Evolutionary conservation across 192 early-diverging fungal species (phyloP), one percentile per base, ranked within the genome.

Genomic region (Coemansia sp.): DNA sequence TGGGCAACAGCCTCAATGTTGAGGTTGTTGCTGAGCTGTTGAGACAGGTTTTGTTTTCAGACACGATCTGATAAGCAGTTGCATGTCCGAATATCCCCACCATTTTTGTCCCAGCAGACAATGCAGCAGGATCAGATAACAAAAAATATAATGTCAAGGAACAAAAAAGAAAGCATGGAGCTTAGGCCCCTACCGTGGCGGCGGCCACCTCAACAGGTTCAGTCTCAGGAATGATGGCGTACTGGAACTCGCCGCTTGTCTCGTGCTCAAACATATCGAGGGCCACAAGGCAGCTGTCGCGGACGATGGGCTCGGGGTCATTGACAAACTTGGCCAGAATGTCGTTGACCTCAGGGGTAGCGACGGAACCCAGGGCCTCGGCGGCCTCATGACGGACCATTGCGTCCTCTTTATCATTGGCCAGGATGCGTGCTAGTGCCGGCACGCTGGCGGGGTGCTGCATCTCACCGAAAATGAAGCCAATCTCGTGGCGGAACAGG

Each of bases 371-470:
- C 60, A 98, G 72, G 9, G 96, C 96, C 83, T 98, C 96, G 4
- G 96, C 96, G 43, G 91, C 91, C 76, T 98, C 96, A 67, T 98
- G 96, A 15, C 96, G 87, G 4, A 98, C 96, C 94, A 98, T 98
- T 36, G 87, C 65, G 8, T 81, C 84, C 71, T 98, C 96, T 24
- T 83, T 67, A 9, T 71, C 63, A 76, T 93, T 91, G 39, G 77
- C 82, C n/a, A 98, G 82, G 6, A 87, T 82, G 58, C 88, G 84
- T 9, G 87, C 82, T 37, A 98, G 81, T 7, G 91, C 84, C 27
- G 95, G 94, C 0, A 98, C 91, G 21, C 87, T 86, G 5, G 90
- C 94, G 26, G 88, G 88, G 63, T 94, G 92, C 82, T 95, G 94
- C 86, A 98, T 86, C 74, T 98, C 94, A 53, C 96, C 96, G 84